Conservation (phyloP, 352 stramenopile genomes). For the Globisporangium acanthophoron region DNA sequence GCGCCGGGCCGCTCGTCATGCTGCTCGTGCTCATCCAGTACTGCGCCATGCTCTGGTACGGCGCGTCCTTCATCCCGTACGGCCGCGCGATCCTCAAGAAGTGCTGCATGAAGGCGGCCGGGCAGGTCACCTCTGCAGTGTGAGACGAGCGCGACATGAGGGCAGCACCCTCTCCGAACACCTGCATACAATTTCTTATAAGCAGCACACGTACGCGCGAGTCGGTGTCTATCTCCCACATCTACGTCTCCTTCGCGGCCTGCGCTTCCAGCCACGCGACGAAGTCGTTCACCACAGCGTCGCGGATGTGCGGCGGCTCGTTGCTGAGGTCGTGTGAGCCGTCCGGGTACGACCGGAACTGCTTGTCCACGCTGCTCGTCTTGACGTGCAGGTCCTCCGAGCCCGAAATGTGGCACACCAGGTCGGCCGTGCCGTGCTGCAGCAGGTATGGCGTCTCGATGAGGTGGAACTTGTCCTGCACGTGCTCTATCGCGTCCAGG, state of each 20-base stretch:
- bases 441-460: conserved; percentile 76
- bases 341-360: conserved; percentile 52
- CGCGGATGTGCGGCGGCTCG: conserved; percentile 55
- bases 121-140: conserved; percentile 36
- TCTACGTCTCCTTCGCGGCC: conserved; percentile 9
- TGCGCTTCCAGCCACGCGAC: conserved; percentile 61
- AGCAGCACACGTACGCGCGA: neutral
- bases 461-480: conserved; percentile 49
- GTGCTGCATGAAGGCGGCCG: conserved; percentile 44
- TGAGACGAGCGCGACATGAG: neutral
- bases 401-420: conserved; percentile 61
- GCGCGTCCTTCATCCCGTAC: conserved; percentile 77
- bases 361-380: conserved; percentile 61
- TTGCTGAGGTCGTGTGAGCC: conserved; percentile 68
- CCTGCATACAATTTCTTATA: neutral
- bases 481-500: conserved; percentile 45
- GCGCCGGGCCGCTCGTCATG: conserved; percentile 59
- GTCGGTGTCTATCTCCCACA: neutral
- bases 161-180: neutral
- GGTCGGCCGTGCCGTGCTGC: conserved; percentile 64
- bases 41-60: conserved; percentile 79
- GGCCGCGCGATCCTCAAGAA: conserved; percentile 75
- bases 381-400: conserved; percentile 51
- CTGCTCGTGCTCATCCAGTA: conserved; percentile 78
- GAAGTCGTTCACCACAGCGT: conserved; percentile 64